Percentiles rank a stretch among this genome's conserved stretches.
These are phyloP conservation scores for Phialophora tarda DNA, from an alignment of 2,329 filamentous ascomycete species.

Conservation along the genomic window DNA sequence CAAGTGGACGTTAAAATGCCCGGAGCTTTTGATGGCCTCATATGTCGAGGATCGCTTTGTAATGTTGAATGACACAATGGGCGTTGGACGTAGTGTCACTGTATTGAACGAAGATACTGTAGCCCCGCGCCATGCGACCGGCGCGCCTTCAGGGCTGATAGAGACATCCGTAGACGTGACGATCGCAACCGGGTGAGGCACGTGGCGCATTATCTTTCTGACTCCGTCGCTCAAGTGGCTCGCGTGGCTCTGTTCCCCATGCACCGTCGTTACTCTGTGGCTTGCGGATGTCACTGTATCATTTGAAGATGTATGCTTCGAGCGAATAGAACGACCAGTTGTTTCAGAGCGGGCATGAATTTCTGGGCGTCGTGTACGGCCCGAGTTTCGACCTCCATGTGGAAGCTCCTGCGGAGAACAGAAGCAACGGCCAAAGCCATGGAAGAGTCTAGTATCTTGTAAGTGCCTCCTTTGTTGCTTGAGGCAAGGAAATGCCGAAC, in stretches of 20 bases:
- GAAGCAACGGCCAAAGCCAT: background rate
- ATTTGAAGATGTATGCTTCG: background rate
- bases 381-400: background rate
- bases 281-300: background rate
- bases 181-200: slow-evolving; percentile 63
- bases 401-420: slow-evolving; percentile 1
- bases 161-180: slow-evolving; percentile 53
- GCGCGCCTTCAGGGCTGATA: slow-evolving; percentile 39
- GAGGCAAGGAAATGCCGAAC: background rate
- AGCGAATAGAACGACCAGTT: background rate
- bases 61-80: slow-evolving; percentile 68
- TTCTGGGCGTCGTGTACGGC: background rate
- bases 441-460: background rate
- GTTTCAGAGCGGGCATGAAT: background rate
- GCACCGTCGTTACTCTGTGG: background rate
- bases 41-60: slow-evolving; percentile 62
- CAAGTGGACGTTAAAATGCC: slow-evolving; percentile 59
- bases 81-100: slow-evolving; percentile 60
- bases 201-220: slow-evolving; percentile 58
- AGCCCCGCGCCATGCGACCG: slow-evolving; percentile 54
- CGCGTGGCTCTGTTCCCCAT: background rate
- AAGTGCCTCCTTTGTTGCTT: background rate
- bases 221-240: slow-evolving; percentile 42
- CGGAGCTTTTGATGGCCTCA: slow-evolving; percentile 55
- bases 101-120: slow-evolving; percentile 68